Evolutionary conservation across 768 basidiomycete genomes (phyloP), one percentile per base, ranked within the genome.

Genomic region (Austroboletus festivus): DNA sequence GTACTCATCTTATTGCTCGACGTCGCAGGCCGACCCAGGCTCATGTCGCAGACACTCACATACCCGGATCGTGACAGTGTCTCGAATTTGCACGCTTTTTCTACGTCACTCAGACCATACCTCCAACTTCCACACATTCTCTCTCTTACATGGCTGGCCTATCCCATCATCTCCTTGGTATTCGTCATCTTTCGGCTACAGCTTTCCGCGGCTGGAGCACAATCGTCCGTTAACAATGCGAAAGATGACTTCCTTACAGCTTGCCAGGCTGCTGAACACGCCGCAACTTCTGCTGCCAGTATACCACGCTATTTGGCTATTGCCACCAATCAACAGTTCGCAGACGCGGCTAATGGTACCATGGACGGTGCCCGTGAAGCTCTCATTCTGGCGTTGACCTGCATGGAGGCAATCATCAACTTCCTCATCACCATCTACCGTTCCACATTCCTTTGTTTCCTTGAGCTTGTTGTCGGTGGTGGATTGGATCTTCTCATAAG

Each of bases 371-470:
- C 92, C 16, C 85, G 89, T 19, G 81, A 74, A 10, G 78, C 85
- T 6, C 76, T 96, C 44, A 71, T 86, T 30, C 70, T 90, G 34
- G 70, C 89, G 3, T 71, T 97, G 47, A 95, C 89, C 0, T 73
- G 83, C 31, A 86, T 95, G 81, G 91, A 96, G 63, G 83, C 76
- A 1, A 79, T 94, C 59, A 85, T 93, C 69, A 92, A 89, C 59
- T 97, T 98, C 68, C 79, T 96, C 54, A 80, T 98, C 55, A 87
- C 92, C 68, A 81, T 86, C 39, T 98, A 96, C 63, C 86, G 93
- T 34, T 94, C 93, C 3, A 89, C 94, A 3, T 85, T 95, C 60
- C 77, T 99, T 44, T 99, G 95, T 67, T 93, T 96, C 57, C 71
- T 96, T 54, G 93, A 98, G 67, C 77, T 98, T 38, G 83, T 89